Base-by-base conservation (phyloP, 2,329 filamentous ascomycete species). In the Fonsecaea pedrosoi region DNA sequence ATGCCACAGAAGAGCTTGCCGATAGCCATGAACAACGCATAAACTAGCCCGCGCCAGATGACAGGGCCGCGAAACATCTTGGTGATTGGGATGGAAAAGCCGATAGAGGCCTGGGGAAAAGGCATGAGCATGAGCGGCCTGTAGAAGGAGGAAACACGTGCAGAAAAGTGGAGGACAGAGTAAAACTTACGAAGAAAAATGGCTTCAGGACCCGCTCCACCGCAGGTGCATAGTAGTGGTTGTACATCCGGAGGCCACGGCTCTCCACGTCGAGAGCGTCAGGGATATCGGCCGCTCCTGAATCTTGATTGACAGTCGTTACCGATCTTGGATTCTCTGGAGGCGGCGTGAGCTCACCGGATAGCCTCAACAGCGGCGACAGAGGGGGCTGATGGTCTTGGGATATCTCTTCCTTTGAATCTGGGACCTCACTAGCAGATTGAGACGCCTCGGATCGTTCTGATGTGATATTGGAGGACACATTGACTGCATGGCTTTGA, bases 11-110 rank as follows among this genome's bases (percentile, higher is more conserved):
- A 63, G 1, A 89, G 68, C 73, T 91, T 91, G 3, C 79, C 83
- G 1, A 91, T 59, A 0, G 83, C 74, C 91, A 95, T 95, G 3
- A 95, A 78, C 0, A 89, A 69, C 0, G 89, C 83, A 72, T 94
- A 95, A 0, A 93, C 83, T 0, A 93, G 69, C 0, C 91, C 91
- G 10, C 87, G 86, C 91, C 90, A 95, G 1, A 93, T 78, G 0
- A 91, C 82, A 0, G 78, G 73, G 0, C 85, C 85, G 0, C 76
- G 75, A 72, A 93, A 94, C 82, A 95, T 87, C 5, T 86, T 78
- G 0, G 84, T 86, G 35, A 94, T 89, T 0, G 91, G 91, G 1
- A 95, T 90, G 0, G 91, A 89, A 74, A 94, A 94, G 0, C 91
- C 91, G 40, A 94, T 90, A 0, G 85, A 87, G 1, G 84, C 68